Evolutionary conservation across 371 early-diverging fungal genomes (phyloP), one percentile per base, ranked within the genome.

Genomic region (Lichtheimia ramosa): DNA sequence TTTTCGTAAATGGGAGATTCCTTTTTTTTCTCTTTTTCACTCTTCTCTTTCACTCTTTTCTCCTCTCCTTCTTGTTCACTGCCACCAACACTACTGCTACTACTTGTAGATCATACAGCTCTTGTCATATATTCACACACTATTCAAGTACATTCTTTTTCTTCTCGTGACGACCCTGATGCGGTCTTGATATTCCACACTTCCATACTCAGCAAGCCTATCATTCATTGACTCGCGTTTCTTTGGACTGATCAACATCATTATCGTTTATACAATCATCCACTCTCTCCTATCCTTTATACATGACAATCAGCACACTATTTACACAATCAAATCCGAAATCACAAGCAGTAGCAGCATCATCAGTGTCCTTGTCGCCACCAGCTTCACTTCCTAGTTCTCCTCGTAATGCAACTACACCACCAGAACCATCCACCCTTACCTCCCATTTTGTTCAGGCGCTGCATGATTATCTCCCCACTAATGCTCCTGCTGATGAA

Each of bases 381-480:
- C 61, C 56, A n/a, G 56, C 56, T 40, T 55, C 56, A 16, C 43
- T 55, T 25, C 56, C 56, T 40, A 43, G 56, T 27, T 62, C 62
- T 39, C 62, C 62, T 14, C 62, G 62, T 24, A 56, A 62, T 48
- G 16, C 46, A 46, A 46, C 46, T 5, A 21, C 56, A n/a, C 16
- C 56, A 43, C 43, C 56, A n/a, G 51, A 41, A 10, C 65, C 67
- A 0, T 66, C 67, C 39, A 58, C 62, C 2, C 51, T 56, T 12
- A 66, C 62, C 8, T 72, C 76, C 4, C 79, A 79, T 58, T 79
- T 79, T 61, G 81, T 80, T 18, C 81, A 75, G 48, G 81, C 81
- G 14, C 63, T 80, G 16, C 81, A 80, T 48, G 75, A 77, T 50
- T 80, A 75, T 59, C 48, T 77, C 12, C 77, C 81, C 24, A 64